phyloP scores from a whole-genome alignment of 1,139 yeast genomes.

The Pichia sp. region DNA sequence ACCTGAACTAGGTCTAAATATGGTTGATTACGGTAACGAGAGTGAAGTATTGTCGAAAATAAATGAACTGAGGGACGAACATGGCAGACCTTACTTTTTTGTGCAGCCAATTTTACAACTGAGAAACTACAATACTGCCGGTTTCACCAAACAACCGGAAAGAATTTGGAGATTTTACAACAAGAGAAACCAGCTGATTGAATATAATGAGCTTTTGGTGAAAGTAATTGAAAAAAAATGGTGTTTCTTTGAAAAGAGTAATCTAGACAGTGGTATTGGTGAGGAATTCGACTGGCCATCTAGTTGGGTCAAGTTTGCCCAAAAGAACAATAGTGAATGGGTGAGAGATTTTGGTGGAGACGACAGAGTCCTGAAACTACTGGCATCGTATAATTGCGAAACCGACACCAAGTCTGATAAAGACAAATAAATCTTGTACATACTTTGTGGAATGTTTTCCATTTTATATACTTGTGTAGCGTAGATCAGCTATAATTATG shows the following conservation, averaged over 20 bases:
- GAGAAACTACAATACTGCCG: conserved; percentile 67
- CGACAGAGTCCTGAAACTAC: conserved; percentile 47
- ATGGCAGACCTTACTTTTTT: conserved; percentile 50
- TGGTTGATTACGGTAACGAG: conserved; percentile 23
- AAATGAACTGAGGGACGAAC: conserved; percentile 19
- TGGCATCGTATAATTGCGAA: conserved; percentile 39
- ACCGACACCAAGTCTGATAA: too few species aligned
- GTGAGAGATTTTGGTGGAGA: conserved; percentile 67
- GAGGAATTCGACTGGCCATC: conserved; percentile 93
- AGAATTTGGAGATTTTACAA: conserved; percentile 76
- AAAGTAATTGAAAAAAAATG: conserved; percentile 29
- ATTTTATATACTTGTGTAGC: too few species aligned
- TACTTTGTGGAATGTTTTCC: too few species aligned
- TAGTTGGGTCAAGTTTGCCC: conserved; percentile 71
- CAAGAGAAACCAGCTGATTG: conserved; percentile 62
- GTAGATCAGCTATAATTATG: too few species aligned
- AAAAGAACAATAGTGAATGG: conserved; percentile 79
- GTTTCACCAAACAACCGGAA: conserved; percentile 68
- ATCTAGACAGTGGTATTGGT: conserved; percentile 44
- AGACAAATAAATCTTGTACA: too few species aligned
- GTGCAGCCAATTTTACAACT: conserved; percentile 71
- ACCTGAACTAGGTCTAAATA: conserved; percentile 38
- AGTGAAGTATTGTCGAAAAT: conserved; percentile 3
- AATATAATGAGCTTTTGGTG: conserved; percentile 54
- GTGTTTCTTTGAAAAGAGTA: conserved; percentile 49